Base-by-base conservation (phyloP, 441 rosid genomes). In the Erysimum pusillum region DNA sequence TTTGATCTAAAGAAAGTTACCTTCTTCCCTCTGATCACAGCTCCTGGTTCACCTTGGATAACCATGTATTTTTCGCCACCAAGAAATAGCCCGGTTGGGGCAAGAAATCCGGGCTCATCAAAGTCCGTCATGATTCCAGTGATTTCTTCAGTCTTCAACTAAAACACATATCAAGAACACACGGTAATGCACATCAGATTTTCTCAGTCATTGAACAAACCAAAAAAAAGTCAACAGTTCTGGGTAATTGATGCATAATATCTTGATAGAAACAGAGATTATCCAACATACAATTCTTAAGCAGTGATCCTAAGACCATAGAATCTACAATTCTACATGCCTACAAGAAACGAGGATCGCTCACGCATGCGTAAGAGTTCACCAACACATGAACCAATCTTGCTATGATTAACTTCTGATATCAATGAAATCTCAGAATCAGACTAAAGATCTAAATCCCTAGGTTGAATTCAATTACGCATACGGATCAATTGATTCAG, bases 21-120 rank as follows among this genome's bases (percentile, higher is more conserved):
- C 93, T 90, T 92, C 82, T 92, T 92, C 67, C 97, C 97, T n/a
- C 96, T 86, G 49, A 90, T 92, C 18, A 89, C 96, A 18, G 90
- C 91, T 20, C 92, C 92, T 4, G 84, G 77, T 69, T 92, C 97
- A 13, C 97, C 97, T 69, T 92, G 94, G 76, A 92, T 81, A 67
- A 92, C 97, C 96, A 92, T 87, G 75, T 92, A 90, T 68, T 92
- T 90, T 1, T 80, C 59, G 13, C 91, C 94, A 5, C 88, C 94
- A 31, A 92, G 79, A 81, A 79, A 79, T 20, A 92, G 81, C 2
- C 97, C 97, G 0, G 89, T 88, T 0, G 93, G 96, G 7, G 96
- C 97, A 69, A 92, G 91, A 31, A 80, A 28, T 32, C 96, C 97
- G 0, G 96, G 81, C 49, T 90, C 88, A 0, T 84, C 88, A 65